Percentiles rank a stretch among this genome's conserved stretches.
These are phyloP conservation scores for Trypanosoma avium DNA, from an alignment of 208 protist genomes.

Conservation along the genomic window DNA sequence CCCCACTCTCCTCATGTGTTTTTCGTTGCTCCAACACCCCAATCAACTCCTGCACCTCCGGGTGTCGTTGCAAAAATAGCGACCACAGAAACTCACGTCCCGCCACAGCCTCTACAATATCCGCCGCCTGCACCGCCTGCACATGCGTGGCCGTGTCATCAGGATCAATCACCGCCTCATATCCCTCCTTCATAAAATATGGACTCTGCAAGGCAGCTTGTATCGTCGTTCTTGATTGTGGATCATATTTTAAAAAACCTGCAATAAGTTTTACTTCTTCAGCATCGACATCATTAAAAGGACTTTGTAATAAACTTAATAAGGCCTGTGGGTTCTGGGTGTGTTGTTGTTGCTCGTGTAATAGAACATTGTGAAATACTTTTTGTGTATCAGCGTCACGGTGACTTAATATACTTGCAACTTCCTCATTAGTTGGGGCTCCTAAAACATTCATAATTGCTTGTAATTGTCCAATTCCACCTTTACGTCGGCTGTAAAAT, in stretches of 20 bases:
- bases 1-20: neutral
- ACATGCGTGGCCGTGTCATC: conserved; percentile 53
- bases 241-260: conserved; percentile 69
- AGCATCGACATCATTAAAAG: conserved; percentile 66
- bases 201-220: conserved; percentile 68
- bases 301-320: conserved; percentile 43
- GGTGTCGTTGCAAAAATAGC: conserved; percentile 73
- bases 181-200: conserved; percentile 78
- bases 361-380: conserved; percentile 39
- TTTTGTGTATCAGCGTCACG: conserved; percentile 44
- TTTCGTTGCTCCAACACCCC: conserved; percentile 34
- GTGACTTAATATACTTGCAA: conserved; percentile 64
- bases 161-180: conserved; percentile 65
- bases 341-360: conserved; percentile 1
- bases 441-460: conserved; percentile 91
- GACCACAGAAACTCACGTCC: conserved; percentile 78
- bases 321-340: conserved; percentile 3
- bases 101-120: conserved; percentile 55
- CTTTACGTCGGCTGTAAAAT: conserved; percentile 87
- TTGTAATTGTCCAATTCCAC: conserved; percentile 92
- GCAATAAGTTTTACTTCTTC: conserved; percentile 76
- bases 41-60: conserved; percentile 73
- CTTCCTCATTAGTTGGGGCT: conserved; percentile 64
- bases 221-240: conserved; percentile 66
- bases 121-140: conserved; percentile 50